Percentiles rank a stretch among this genome's conserved stretches.
These are phyloP conservation scores for Rhodotorula babjevae DNA, from an alignment of 768 basidiomycete species.

Conservation along the genomic window DNA sequence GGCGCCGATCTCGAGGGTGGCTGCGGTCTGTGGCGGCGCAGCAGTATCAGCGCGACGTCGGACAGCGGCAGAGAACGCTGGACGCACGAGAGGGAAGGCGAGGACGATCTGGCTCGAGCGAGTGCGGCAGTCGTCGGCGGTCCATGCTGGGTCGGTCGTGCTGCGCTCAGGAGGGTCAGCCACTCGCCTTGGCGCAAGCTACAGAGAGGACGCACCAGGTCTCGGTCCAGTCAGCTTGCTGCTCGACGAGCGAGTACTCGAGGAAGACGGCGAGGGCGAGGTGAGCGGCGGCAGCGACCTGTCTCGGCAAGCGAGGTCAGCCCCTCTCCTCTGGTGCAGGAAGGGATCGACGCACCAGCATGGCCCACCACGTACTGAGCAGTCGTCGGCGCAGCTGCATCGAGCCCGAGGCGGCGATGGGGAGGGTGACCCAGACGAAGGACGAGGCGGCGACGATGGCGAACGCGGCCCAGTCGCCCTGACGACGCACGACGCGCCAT, in stretches of 20 bases:
- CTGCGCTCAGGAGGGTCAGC: too few species aligned
- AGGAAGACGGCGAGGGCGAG: neutral
- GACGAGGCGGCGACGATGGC: neutral
- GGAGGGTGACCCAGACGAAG: slow-evolving; percentile 13
- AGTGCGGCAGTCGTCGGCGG: neutral
- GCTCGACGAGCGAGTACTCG: neutral
- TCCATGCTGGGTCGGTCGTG: neutral
- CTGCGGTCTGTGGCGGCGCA: too few species aligned
- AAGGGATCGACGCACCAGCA: neutral
- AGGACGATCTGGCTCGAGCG: neutral
- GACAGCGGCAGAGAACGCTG: neutral
- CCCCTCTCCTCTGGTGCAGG: too few species aligned
- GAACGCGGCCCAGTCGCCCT: slow-evolving; percentile 4
- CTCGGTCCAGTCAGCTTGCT: neutral
- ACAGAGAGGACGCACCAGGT: neutral
- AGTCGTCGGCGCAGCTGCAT: neutral
- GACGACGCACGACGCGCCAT: neutral
- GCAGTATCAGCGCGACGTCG: too few species aligned
- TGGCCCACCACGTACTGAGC: neutral
- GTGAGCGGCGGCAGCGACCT: neutral
- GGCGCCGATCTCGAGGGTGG: slow-evolving; percentile 11
- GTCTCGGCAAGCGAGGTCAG: neutral
- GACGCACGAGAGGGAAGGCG: neutral
- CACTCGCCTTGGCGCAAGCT: too few species aligned
- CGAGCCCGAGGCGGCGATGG: neutral